Conservation (phyloP, 2,329 filamentous ascomycete genomes). For the Nemania bipapillata region DNA sequence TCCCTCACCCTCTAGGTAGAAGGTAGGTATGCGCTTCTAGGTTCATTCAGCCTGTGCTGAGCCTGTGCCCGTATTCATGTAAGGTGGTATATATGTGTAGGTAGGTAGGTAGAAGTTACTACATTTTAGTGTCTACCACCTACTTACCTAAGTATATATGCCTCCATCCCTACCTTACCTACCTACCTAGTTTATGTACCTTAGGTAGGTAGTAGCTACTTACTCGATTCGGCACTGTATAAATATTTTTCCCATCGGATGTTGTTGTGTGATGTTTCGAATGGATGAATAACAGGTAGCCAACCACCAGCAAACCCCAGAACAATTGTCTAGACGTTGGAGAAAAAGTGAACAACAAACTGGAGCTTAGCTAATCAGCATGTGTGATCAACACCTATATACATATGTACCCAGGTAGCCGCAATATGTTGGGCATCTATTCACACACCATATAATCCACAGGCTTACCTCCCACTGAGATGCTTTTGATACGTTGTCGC, state of each 20-base stretch:
- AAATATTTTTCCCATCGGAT: not conserved
- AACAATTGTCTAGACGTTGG: not conserved
- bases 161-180: too few relatives aligned
- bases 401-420: not conserved
- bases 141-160: not conserved
- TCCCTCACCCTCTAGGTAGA: not conserved
- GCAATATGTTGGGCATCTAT: not conserved
- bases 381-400: not conserved
- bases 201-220: too few relatives aligned
- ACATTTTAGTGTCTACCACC: not conserved
- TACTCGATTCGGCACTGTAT: too few relatives aligned
- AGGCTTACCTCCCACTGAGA: not conserved
- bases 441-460: not conserved
- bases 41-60: constrained; percentile 13
- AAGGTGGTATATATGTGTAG: not conserved
- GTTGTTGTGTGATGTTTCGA: constrained; percentile 1
- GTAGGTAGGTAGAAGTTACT: not conserved
- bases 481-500: not conserved
- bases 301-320: not conserved
- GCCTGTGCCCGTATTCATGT: not conserved
- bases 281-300: not conserved
- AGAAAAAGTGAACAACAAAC: not conserved
- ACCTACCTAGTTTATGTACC: too few relatives aligned
- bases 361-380: not conserved
- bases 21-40: too few relatives aligned